Conservation (phyloP, 768 basidiomycete genomes). For the Sarcodon aspratus region DNA sequence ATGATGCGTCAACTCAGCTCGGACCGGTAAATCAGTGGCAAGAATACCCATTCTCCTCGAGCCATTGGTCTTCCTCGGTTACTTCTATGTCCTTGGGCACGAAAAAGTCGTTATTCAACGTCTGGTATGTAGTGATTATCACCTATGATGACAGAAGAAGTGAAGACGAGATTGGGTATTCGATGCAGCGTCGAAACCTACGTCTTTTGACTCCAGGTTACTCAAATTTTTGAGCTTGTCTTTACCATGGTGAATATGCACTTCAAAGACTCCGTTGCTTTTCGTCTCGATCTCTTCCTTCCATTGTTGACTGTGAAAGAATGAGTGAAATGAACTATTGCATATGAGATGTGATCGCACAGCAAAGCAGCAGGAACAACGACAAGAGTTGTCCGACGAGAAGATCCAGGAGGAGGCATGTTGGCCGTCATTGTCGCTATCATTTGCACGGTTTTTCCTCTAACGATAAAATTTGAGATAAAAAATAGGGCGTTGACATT, state of each 20-base stretch:
- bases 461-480: constrained; percentile 1
- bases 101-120: constrained; percentile 46
- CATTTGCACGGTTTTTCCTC: constrained; percentile 69
- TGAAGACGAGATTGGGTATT: not conserved
- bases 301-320: constrained; percentile 32
- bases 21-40: not conserved
- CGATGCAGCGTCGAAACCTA: constrained; percentile 13
- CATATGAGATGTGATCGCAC: constrained; percentile 10
- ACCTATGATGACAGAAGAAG: constrained; percentile 28
- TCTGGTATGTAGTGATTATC: constrained; percentile 71
- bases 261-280: constrained; percentile 47
- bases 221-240: constrained; percentile 49
- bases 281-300: constrained; percentile 64
- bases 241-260: constrained; percentile 63
- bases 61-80: constrained; percentile 36
- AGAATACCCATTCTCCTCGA: constrained; percentile 35
- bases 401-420: constrained; percentile 35
- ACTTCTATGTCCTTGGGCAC: constrained; percentile 36
- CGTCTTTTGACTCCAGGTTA: constrained; percentile 41
- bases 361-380: constrained; percentile 71
- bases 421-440: constrained; percentile 71
- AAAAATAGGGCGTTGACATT: not conserved
- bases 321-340: not conserved
- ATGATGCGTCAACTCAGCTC: not conserved
- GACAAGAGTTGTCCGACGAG: constrained; percentile 48